phyloP scores from a whole-genome alignment of 2,329 filamentous ascomycete genomes.

The Aspergillus sp. region DNA sequence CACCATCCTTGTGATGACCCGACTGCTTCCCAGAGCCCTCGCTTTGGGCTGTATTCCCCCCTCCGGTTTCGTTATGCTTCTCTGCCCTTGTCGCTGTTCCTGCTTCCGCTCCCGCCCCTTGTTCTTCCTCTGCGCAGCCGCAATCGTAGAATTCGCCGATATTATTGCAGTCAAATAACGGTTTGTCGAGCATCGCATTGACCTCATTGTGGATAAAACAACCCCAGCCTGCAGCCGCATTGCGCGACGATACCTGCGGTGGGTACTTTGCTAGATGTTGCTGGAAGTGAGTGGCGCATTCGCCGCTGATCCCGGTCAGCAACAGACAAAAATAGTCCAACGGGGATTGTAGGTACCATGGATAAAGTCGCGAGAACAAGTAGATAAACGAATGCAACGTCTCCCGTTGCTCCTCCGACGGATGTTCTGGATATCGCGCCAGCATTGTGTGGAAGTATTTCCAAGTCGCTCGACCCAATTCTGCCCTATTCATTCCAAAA shows the following conservation, averaged over 20 bases:
- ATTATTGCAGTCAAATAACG: conserved; percentile 55
- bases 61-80: conserved; percentile 1
- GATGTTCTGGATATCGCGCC: conserved; percentile 56
- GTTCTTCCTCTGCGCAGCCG: conserved; percentile 52
- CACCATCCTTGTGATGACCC: conserved; percentile 1
- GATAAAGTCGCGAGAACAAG: conserved; percentile 57
- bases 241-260: conserved; percentile 55
- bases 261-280: conserved; percentile 54
- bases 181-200: conserved; percentile 54
- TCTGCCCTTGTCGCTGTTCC: conserved; percentile 3
- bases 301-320: conserved; percentile 40
- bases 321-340: background rate
- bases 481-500: conserved; percentile 38
- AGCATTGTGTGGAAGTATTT: conserved; percentile 60
- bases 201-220: conserved; percentile 61
- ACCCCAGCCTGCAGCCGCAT: conserved; percentile 56
- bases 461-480: conserved; percentile 58
- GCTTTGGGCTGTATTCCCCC: background rate
- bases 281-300: conserved; percentile 58
- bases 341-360: conserved; percentile 42
- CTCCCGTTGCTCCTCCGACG: conserved; percentile 51
- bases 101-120: conserved; percentile 14
- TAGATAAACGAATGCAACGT: conserved; percentile 54
- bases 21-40: background rate
- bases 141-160: conserved; percentile 62